Evolutionary conservation across 345 rosid genomes (phyloP).

Genomic region (Erodium maritimum): DNA sequence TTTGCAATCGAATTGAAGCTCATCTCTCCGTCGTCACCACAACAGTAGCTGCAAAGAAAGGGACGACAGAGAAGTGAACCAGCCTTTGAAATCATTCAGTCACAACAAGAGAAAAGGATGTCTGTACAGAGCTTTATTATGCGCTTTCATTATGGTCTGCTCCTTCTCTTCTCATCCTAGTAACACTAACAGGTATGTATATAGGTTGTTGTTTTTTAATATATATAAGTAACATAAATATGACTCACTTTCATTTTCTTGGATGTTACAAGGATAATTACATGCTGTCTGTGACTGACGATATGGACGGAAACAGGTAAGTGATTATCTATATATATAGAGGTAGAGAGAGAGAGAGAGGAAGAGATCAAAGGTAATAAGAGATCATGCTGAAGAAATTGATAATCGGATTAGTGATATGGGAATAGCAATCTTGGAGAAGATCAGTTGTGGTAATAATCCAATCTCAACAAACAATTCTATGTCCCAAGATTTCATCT

Average conservation of each 20-base stretch:
- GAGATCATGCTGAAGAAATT: not conserved
- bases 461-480: constrained; percentile 12
- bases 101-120: constrained; percentile 46
- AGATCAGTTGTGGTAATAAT: too few species aligned
- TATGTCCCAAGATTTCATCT: constrained; percentile 17
- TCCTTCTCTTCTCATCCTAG: constrained; percentile 1
- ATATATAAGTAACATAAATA: not conserved
- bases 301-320: not conserved
- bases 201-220: not conserved
- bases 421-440: constrained; percentile 55
- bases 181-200: constrained; percentile 20
- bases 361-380: constrained; percentile 1
- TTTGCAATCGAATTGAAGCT: not conserved
- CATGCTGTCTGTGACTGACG: too few species aligned
- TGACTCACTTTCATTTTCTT: not conserved
- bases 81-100: constrained; percentile 32
- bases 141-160: constrained; percentile 6
- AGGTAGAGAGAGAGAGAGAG: not conserved
- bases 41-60: constrained; percentile 21
- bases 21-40: too few species aligned
- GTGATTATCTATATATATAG: not conserved
- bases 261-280: not conserved
- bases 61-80: constrained; percentile 29
- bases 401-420: constrained; percentile 20
- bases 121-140: constrained; percentile 26